phyloP scores from a whole-genome alignment of 345 rosid species.

The Mercurialis annua region DNA sequence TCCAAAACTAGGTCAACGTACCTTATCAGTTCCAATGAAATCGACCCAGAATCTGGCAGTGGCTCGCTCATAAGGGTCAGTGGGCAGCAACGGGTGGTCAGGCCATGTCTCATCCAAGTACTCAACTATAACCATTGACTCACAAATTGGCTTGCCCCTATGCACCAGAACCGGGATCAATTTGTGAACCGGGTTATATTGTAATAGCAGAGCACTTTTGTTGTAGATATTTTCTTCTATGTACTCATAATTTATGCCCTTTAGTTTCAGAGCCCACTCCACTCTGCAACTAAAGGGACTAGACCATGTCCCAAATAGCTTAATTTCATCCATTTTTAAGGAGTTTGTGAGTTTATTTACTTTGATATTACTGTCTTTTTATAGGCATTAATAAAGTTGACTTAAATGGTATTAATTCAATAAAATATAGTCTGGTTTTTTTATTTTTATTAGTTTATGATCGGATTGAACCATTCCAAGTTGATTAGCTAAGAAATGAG shows the following conservation, averaged over 20 bases:
- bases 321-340: conserved; percentile 11
- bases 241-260: conserved; percentile 10
- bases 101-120: conserved; percentile 13
- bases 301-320: conserved; percentile 6
- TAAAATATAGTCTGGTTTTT: too few relatives aligned
- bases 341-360: not conserved
- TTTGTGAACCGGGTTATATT: conserved; percentile 21
- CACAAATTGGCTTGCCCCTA: conserved; percentile 10
- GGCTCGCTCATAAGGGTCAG: conserved; percentile 1
- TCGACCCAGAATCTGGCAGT: not conserved
- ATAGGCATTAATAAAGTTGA: not conserved
- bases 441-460: too few relatives aligned
- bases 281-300: conserved; percentile 19
- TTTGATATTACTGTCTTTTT: not conserved
- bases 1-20: too few relatives aligned
- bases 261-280: conserved; percentile 19
- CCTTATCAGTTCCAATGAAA: not conserved
- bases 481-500: too few relatives aligned
- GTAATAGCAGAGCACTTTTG: conserved; percentile 12
- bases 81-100: conserved; percentile 1
- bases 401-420: too few relatives aligned
- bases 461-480: too few relatives aligned
- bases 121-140: conserved; percentile 10
- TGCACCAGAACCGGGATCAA: conserved; percentile 19
- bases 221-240: conserved; percentile 10